A percentile compares a stretch with the other conserved stretches of the same genome.
Conservation (phyloP, 2,329 filamentous ascomycete species). For the Pseudocercospora pini-densiflorae region DNA sequence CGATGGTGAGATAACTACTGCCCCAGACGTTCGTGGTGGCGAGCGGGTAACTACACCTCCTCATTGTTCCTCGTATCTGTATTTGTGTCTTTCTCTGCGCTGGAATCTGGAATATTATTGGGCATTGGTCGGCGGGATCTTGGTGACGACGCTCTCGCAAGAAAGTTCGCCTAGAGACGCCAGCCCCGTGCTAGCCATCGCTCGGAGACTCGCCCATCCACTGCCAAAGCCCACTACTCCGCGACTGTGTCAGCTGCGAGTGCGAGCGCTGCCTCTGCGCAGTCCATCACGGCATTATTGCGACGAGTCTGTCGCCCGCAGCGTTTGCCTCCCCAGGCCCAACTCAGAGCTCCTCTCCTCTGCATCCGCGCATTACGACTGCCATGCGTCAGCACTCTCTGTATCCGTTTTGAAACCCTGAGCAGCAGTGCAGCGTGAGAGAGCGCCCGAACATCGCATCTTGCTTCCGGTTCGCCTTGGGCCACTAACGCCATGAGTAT, state of each 20-base stretch:
- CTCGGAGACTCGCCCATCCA: background rate
- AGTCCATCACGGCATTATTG: too few species aligned
- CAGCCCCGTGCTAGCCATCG: background rate
- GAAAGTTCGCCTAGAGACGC: background rate
- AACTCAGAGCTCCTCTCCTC: background rate
- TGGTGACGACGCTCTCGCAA: background rate
- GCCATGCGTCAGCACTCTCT: background rate
- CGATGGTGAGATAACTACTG: too few species aligned
- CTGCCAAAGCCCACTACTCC: background rate
- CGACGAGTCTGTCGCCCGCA: too few species aligned
- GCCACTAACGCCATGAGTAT: constrained; percentile 44
- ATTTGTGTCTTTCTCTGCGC: too few species aligned
- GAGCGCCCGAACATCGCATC: constrained; percentile 1
- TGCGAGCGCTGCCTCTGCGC: background rate
- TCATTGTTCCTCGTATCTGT: background rate
- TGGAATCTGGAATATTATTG: background rate
- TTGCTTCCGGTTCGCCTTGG: background rate
- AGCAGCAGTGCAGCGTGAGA: background rate
- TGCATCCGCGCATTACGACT: constrained; percentile 4
- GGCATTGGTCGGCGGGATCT: background rate
- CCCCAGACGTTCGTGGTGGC: too few species aligned
- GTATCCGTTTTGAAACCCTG: background rate
- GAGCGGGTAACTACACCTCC: background rate
- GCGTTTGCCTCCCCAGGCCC: too few species aligned
- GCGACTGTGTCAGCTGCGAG: background rate